A percentile compares a stretch with the other conserved stretches of the same genome.
Conservation (phyloP, 257 asterid genomes). For the Sherardia arvensis region DNA sequence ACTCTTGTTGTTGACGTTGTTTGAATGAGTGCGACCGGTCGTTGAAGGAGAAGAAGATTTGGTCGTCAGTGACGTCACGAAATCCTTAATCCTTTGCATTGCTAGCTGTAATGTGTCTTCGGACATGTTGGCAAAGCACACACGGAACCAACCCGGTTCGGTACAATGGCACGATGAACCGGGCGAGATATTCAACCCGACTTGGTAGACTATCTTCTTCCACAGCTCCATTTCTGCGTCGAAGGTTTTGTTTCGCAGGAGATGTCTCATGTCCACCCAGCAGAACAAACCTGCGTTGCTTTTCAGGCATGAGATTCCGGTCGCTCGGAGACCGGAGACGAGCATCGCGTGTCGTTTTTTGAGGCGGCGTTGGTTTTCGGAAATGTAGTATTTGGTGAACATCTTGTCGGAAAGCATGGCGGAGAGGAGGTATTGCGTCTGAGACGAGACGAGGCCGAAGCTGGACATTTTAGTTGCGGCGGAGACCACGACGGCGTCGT, state of each 20-base stretch:
- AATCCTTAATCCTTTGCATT: conserved; percentile 36
- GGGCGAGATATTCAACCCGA: conserved; percentile 73
- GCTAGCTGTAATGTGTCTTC: conserved; percentile 56
- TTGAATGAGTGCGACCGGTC: conserved; percentile 3
- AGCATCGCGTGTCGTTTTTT: conserved; percentile 50
- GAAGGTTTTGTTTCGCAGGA: conserved; percentile 33
- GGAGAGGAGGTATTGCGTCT: conserved; percentile 58
- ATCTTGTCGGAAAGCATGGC: conserved; percentile 57
- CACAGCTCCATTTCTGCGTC: conserved; percentile 68
- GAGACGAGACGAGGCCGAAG: conserved; percentile 77
- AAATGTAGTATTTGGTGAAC: conserved; percentile 40
- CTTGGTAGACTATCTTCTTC: conserved; percentile 70
- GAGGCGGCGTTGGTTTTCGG: conserved; percentile 41
- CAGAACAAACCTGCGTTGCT: conserved; percentile 75
- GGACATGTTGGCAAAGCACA: conserved; percentile 80
- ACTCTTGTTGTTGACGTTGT: conserved; percentile 20
- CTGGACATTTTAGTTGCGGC: conserved; percentile 90
- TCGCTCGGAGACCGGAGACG: conserved; percentile 32
- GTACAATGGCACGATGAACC: conserved; percentile 78
- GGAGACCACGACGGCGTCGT: conserved; percentile 44
- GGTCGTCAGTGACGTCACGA: conserved; percentile 22
- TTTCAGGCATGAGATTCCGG: conserved; percentile 49
- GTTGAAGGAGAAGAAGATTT: background rate
- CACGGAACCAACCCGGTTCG: conserved; percentile 87
- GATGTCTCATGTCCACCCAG: conserved; percentile 82